Evolutionary conservation across 768 basidiomycete species (phyloP).

Genomic region (Zangia roseola): DNA sequence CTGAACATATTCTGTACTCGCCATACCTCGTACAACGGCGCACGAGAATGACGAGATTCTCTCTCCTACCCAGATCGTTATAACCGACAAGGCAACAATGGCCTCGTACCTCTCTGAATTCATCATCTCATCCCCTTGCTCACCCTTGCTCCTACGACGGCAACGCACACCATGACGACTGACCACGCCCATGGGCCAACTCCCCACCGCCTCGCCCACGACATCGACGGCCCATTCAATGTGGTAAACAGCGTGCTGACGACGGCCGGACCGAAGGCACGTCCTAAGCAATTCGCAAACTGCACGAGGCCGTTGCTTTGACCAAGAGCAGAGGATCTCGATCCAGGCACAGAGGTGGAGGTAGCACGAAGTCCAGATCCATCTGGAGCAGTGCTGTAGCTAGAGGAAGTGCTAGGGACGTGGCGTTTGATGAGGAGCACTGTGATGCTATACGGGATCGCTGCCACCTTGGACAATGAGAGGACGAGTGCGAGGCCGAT

Average conservation of each 20-base stretch:
- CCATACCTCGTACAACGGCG: not conserved
- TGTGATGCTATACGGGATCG: slow-evolving; percentile 42
- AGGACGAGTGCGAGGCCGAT: slow-evolving; percentile 43
- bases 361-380: too few relatives aligned
- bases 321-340: slow-evolving; percentile 38
- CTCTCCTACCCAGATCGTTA: slow-evolving; percentile 1
- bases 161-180: slow-evolving; percentile 3
- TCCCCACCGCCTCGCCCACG: slow-evolving; percentile 6
- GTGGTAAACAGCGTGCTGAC: slow-evolving; percentile 21
- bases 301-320: slow-evolving; percentile 63
- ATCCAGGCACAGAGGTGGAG: too few relatives aligned
- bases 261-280: slow-evolving; percentile 49
- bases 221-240: slow-evolving; percentile 1
- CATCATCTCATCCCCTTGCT: slow-evolving; percentile 1
- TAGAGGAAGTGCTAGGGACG: slow-evolving; percentile 25
- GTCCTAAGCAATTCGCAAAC: slow-evolving; percentile 51
- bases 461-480: slow-evolving; percentile 28
- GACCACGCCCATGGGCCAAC: slow-evolving; percentile 10
- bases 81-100: slow-evolving; percentile 1
- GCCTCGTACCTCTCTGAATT: not conserved
- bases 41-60: not conserved
- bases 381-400: too few relatives aligned
- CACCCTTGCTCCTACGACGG: slow-evolving; percentile 11
- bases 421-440: slow-evolving; percentile 58
- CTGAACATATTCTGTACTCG: too few relatives aligned